A percentile compares a stretch with the other conserved stretches of the same genome.
phyloP scores from a whole-genome alignment of 768 basidiomycete species.

The Tricholoma furcatifolium region DNA sequence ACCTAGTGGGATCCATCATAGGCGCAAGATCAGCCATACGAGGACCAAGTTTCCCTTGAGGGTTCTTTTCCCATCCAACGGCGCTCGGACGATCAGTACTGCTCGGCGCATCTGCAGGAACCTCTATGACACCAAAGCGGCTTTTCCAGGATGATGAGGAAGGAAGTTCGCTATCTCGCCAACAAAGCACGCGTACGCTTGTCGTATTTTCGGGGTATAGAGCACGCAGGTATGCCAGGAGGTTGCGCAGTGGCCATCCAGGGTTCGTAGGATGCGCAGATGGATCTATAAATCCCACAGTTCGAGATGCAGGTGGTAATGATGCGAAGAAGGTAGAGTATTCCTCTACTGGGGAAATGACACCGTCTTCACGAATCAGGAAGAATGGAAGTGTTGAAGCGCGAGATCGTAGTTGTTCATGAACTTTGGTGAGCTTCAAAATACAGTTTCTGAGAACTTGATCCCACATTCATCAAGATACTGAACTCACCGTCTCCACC shows the following conservation, averaged over 20 bases:
- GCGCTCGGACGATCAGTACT: constrained; percentile 48
- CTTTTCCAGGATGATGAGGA: constrained; percentile 53
- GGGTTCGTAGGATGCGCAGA: constrained; percentile 73
- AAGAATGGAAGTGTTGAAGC: constrained; percentile 54
- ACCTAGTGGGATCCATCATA: constrained; percentile 94
- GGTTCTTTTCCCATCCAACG: constrained; percentile 96
- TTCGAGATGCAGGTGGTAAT: constrained; percentile 23
- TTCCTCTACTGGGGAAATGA: constrained; percentile 54
- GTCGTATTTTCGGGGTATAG: constrained; percentile 49
- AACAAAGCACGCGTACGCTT: constrained; percentile 67
- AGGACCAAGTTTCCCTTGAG: constrained; percentile 82
- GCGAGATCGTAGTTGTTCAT: constrained; percentile 42
- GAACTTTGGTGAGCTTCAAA: constrained; percentile 51
- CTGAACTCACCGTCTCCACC: constrained; percentile 34
- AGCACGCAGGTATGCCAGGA: constrained; percentile 76
- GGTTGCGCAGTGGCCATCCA: constrained; percentile 93
- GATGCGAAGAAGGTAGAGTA: constrained; percentile 57
- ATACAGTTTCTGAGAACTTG: neutral
- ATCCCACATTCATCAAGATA: neutral
- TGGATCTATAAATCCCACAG: constrained; percentile 79
- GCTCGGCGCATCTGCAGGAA: constrained; percentile 22
- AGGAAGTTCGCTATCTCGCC: constrained; percentile 65
- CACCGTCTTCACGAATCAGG: constrained; percentile 45
- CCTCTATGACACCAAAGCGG: constrained; percentile 53
- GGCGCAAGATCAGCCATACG: constrained; percentile 88